Conservation (phyloP, 352 stramenopile genomes). For the Pythium volutum region DNA sequence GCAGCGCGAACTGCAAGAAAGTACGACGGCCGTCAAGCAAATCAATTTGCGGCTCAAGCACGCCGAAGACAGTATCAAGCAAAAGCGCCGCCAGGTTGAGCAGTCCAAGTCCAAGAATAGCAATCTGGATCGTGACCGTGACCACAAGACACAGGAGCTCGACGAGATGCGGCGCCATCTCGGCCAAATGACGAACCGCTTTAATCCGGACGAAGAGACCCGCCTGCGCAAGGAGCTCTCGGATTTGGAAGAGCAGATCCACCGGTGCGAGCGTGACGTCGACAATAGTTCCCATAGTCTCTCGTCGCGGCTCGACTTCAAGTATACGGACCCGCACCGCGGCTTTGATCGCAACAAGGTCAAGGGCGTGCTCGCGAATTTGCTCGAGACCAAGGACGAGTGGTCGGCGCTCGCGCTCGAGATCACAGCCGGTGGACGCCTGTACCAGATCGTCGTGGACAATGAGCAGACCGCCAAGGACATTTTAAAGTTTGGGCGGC, state of each 20-base stretch:
- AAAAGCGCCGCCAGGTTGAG: constrained; percentile 68
- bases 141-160: constrained; percentile 60
- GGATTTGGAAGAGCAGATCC: constrained; percentile 61
- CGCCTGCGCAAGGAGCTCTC: constrained; percentile 59
- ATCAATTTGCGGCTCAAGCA: constrained; percentile 94
- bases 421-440: constrained; percentile 96
- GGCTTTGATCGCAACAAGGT: constrained; percentile 96
- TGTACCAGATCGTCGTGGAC: constrained; percentile 99
- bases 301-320: constrained; percentile 95
- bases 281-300: constrained; percentile 93
- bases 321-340: constrained; percentile 93
- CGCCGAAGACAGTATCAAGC: constrained; percentile 81
- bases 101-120: constrained; percentile 76
- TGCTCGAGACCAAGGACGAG: constrained; percentile 94
- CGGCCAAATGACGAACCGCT: constrained; percentile 55
- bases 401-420: constrained; percentile 95
- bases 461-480: constrained; percentile 98
- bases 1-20: constrained; percentile 78
- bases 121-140: constrained; percentile 65
- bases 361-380: constrained; percentile 96
- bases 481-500: constrained; percentile 95
- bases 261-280: constrained; percentile 77
- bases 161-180: constrained; percentile 58
- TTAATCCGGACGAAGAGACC: constrained; percentile 74
- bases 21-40: constrained; percentile 83